phyloP scores from a whole-genome alignment of 495 filamentous ascomycete genomes.

The Durotheca rogersii region DNA sequence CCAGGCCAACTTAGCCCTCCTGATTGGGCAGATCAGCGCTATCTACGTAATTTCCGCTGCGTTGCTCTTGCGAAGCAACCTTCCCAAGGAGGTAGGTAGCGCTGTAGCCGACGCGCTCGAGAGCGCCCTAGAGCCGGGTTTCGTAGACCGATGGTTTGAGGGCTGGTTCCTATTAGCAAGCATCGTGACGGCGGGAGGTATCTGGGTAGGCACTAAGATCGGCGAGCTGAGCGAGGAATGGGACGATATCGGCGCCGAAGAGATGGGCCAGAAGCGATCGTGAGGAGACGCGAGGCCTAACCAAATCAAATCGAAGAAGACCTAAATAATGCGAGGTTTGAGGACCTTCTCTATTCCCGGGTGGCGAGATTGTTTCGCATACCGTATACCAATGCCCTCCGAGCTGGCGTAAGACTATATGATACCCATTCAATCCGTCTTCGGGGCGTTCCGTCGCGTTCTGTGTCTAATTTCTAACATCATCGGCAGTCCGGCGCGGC shows the following conservation, averaged over 20 bases:
- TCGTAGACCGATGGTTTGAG: slow-evolving; percentile 88
- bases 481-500: too few species aligned
- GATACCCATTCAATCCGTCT: too few species aligned
- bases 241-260: slow-evolving; percentile 64
- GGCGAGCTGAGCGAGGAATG: slow-evolving; percentile 57
- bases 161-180: slow-evolving; percentile 71
- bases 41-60: slow-evolving; percentile 79
- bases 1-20: slow-evolving; percentile 67
- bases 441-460: too few species aligned
- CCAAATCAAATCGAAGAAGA: slow-evolving; percentile 11
- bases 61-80: slow-evolving; percentile 68
- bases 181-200: slow-evolving; percentile 60
- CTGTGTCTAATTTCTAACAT: too few species aligned
- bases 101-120: slow-evolving; percentile 71
- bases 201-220: slow-evolving; percentile 67
- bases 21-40: slow-evolving; percentile 72
- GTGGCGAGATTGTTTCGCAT: neutral
- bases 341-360: slow-evolving; percentile 1
- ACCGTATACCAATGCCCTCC: neutral
- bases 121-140: slow-evolving; percentile 64
- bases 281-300: slow-evolving; percentile 32
- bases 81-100: slow-evolving; percentile 68
- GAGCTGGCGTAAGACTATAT: neutral
- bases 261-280: slow-evolving; percentile 66
- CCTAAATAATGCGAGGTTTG: neutral